Percentiles rank a stretch among this genome's conserved stretches.
phyloP scores from a whole-genome alignment of 169 alveolate genomes.

The Plasmodium falciparum region DNA sequence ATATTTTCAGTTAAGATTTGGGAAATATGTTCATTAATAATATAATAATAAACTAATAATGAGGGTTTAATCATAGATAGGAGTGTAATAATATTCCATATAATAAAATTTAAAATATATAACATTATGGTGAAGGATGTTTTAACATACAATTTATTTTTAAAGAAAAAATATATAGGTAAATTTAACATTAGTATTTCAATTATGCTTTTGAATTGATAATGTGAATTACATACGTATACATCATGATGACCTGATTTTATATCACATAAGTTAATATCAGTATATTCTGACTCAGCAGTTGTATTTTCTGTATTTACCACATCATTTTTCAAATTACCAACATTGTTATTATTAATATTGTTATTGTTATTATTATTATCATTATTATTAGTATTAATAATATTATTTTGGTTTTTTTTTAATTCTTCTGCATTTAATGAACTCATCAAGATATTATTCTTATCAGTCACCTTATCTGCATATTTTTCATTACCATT shows the following conservation, averaged over 20 bases:
- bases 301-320: not conserved
- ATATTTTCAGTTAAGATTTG: constrained; percentile 36
- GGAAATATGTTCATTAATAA: constrained; percentile 44
- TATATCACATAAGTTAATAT: constrained; percentile 27
- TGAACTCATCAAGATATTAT: too few species aligned
- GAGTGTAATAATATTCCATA: constrained; percentile 37
- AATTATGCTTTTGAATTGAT: constrained; percentile 26
- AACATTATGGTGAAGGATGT: constrained; percentile 28
- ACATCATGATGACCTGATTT: not conserved
- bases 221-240: constrained; percentile 31
- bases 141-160: constrained; percentile 40
- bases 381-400: not conserved
- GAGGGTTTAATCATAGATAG: constrained; percentile 47
- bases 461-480: too few species aligned
- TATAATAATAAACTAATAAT: constrained; percentile 34
- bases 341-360: not conserved
- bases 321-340: not conserved
- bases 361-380: not conserved
- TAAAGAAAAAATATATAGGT: constrained; percentile 54
- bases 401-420: not conserved
- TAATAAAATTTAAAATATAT: constrained; percentile 28
- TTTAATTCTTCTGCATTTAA: not conserved
- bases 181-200: constrained; percentile 42
- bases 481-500: too few species aligned
- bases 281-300: not conserved